Evolutionary conservation across 169 alveolate genomes (phyloP), one percentile per base, ranked within the genome.

Genomic region (Cryptosporidium ryanae): DNA sequence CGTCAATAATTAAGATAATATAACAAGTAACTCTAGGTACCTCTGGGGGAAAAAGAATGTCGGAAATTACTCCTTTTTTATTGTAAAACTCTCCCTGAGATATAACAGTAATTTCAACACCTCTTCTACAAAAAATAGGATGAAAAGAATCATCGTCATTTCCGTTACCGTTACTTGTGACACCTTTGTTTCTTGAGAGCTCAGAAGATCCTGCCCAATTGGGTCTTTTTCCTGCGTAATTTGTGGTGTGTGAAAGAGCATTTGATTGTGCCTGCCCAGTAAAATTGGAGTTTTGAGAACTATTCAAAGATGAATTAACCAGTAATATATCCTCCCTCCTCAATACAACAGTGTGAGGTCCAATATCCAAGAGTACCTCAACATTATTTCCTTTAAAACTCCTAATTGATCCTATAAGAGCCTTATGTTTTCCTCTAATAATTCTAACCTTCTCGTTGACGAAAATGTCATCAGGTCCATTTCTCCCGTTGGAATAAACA

Each of bases 61-160:
- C 87, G 6, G 87, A 76, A 32, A 76, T 61, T 38, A 76, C 23
- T 55, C 87, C 87, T 29, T 61, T 76, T 18, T 61, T 55, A 13
- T 76, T 76, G 50, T 57, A 76, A 48, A 76, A 76, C 38, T 76
- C 87, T 15, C 87, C 87, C 46, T 76, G 87, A 38, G 87, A 76
- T 32, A 76, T 25, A 18, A 76, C 71, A 10, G 87, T 76, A 23
- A 76, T 63, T 25, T 76, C 87, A 12, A 76, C 87, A 3, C 87
- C 87, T 21, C 87, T 32, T 34, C 71, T 76, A 31, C 87, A 76
- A 31, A 76, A 76, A 32, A 76, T 57, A 6, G 87, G 87, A 48
- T 5, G 82, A n/a, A 13, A 18, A 8, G 23, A 18, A 0, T 54
- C 83, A 27, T 52, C 18, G 21, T 31, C 44, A 25, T 13, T 18